Evolutionary conservation across 768 basidiomycete genomes (phyloP).

Genomic region (Russula sp.): DNA sequence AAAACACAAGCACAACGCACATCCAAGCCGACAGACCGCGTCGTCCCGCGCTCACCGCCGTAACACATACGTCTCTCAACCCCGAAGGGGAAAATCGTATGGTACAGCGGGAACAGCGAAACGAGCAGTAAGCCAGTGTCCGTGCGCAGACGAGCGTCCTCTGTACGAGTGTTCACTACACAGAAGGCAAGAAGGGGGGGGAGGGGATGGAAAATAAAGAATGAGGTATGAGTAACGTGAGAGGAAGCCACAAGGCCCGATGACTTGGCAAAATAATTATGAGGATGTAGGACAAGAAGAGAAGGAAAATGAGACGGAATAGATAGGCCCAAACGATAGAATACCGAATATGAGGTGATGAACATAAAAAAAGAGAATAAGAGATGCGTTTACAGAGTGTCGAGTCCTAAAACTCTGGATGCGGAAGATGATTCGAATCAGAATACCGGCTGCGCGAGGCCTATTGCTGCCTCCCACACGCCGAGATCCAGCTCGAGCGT

Average conservation of each 20-base stretch:
- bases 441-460: constrained; percentile 23
- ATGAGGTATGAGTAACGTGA: constrained; percentile 9
- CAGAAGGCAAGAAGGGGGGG: neutral
- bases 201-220: neutral
- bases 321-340: constrained; percentile 9
- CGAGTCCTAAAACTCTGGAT: neutral
- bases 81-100: constrained; percentile 42
- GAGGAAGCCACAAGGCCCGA: neutral
- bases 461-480: constrained; percentile 20
- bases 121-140: constrained; percentile 21
- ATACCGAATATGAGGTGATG: constrained; percentile 14
- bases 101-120: constrained; percentile 27
- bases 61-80: constrained; percentile 36
- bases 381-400: constrained; percentile 15
- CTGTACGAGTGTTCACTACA: neutral
- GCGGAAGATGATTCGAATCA: constrained; percentile 20
- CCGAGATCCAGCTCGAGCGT: constrained; percentile 29
- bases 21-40: constrained; percentile 12
- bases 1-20: constrained; percentile 6
- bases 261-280: constrained; percentile 2
- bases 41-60: constrained; percentile 42
- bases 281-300: constrained; percentile 1
- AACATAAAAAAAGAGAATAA: constrained; percentile 14
- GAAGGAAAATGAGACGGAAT: constrained; percentile 18
- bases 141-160: neutral